Conservation (phyloP, 805 yeast genomes). For the Ogataea pini region DNA sequence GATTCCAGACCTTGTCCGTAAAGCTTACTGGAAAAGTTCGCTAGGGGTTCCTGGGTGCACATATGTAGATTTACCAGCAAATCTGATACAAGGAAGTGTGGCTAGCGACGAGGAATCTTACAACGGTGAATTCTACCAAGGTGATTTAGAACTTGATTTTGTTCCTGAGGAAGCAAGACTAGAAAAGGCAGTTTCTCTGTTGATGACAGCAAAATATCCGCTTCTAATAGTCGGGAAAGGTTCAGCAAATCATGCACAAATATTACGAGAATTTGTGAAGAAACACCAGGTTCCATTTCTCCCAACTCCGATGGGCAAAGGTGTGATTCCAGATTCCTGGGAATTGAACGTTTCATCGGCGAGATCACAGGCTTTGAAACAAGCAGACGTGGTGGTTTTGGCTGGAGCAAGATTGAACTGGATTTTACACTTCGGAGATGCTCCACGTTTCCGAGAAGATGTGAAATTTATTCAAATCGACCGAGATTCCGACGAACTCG, state of each 20-base stretch:
- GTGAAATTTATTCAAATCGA: conserved; percentile 62
- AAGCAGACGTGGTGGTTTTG: conserved; percentile 59
- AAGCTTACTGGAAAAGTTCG: conserved; percentile 46
- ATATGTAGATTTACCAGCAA: conserved; percentile 67
- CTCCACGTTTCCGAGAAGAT: conserved; percentile 48
- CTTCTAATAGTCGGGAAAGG: conserved; percentile 69
- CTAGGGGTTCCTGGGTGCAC: conserved; percentile 61
- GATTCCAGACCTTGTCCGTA: conserved; percentile 42
- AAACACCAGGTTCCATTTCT: conserved; percentile 52
- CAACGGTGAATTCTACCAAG: conserved; percentile 20
- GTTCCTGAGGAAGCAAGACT: too few species aligned
- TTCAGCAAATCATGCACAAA: conserved; percentile 45
- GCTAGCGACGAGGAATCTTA: neutral
- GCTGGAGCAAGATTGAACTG: conserved; percentile 72
- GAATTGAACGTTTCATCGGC: conserved; percentile 59
- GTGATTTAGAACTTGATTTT: too few species aligned
- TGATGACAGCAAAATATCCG: conserved; percentile 44
- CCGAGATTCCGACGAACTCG: conserved; percentile 49
- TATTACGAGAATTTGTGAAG: conserved; percentile 43
- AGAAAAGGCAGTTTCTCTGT: conserved; percentile 35
- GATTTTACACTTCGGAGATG: conserved; percentile 68
- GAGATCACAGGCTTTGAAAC: conserved; percentile 56
- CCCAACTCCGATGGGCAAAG: conserved; percentile 83
- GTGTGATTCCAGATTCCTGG: conserved; percentile 55
- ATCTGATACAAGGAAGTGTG: conserved; percentile 44